Evolutionary conservation across 306 rosid species (phyloP).

Genomic region (Cucurbita ficifolia): DNA sequence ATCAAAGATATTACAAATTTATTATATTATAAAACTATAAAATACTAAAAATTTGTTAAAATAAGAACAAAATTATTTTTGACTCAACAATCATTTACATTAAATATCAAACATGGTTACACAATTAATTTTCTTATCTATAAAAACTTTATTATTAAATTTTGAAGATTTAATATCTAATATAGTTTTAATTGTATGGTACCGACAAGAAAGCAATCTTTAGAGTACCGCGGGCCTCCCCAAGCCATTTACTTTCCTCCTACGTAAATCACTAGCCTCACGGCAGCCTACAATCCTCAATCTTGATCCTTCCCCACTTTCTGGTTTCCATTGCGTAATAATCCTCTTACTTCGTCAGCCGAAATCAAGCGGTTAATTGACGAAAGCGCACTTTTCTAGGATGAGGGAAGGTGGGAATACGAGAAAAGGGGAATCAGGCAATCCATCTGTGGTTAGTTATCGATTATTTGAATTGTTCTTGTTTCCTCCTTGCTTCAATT

Average conservation of each 20-base stretch:
- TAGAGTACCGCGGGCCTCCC: background rate
- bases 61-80: no score
- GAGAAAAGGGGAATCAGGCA: constrained; percentile 14
- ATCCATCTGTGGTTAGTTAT: constrained; percentile 36
- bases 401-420: constrained; percentile 12
- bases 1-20: no score
- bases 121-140: no score
- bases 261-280: background rate
- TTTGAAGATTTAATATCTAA: no score
- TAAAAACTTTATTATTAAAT: no score
- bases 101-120: no score
- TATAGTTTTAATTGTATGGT: no score
- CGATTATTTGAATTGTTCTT: background rate
- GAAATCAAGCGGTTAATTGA: background rate
- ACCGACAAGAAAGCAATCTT: background rate
- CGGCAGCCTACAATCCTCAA: background rate
- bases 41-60: no score
- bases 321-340: background rate
- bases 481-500: background rate
- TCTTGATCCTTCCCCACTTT: background rate
- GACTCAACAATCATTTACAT: no score
- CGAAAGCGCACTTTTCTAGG: background rate
- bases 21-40: no score
- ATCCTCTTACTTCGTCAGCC: background rate
- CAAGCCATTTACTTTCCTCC: background rate